These are phyloP conservation scores for Draba incana DNA, from an alignment of 345 rosid species.

Conservation along the genomic window DNA sequence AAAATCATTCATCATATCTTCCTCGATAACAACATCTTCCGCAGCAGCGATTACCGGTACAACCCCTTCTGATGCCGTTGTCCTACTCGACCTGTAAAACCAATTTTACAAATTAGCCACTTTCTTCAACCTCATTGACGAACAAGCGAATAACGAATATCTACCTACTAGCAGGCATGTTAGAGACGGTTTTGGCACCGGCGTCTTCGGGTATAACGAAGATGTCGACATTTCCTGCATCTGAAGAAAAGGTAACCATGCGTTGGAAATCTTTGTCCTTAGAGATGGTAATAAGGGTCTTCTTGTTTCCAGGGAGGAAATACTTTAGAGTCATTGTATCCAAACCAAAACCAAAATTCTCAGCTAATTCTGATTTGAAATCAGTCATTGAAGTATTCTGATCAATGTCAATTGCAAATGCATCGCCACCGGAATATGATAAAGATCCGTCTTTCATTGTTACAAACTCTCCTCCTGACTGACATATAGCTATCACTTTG, in stretches of 20 bases:
- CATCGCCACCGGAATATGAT: constrained; percentile 79
- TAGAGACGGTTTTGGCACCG: constrained; percentile 54
- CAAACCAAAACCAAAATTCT: constrained; percentile 61
- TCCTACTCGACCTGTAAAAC: constrained; percentile 68
- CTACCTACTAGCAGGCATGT: constrained; percentile 80
- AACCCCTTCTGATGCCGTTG: constrained; percentile 63
- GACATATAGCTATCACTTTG: constrained; percentile 92
- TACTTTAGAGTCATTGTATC: constrained; percentile 72
- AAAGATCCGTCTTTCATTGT: constrained; percentile 65
- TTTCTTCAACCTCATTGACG: neutral
- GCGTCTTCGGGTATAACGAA: constrained; percentile 64
- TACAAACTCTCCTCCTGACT: constrained; percentile 88
- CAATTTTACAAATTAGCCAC: constrained; percentile 22
- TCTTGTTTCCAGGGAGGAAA: constrained; percentile 89
- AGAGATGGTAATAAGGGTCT: constrained; percentile 83
- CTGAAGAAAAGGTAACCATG: constrained; percentile 74
- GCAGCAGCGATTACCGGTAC: constrained; percentile 48
- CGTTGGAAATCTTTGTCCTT: constrained; percentile 89
- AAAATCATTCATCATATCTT: constrained; percentile 38
- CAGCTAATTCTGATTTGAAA: constrained; percentile 81
- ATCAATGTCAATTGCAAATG: constrained; percentile 79
- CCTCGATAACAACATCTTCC: constrained; percentile 43
- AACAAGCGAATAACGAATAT: neutral
- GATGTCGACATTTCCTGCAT: constrained; percentile 67
- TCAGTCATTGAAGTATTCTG: constrained; percentile 57